Percentiles rank a stretch among this genome's conserved stretches.
Evolutionary conservation across 352 stramenopile species (phyloP).

Genomic region (Phytophthora europaea): DNA sequence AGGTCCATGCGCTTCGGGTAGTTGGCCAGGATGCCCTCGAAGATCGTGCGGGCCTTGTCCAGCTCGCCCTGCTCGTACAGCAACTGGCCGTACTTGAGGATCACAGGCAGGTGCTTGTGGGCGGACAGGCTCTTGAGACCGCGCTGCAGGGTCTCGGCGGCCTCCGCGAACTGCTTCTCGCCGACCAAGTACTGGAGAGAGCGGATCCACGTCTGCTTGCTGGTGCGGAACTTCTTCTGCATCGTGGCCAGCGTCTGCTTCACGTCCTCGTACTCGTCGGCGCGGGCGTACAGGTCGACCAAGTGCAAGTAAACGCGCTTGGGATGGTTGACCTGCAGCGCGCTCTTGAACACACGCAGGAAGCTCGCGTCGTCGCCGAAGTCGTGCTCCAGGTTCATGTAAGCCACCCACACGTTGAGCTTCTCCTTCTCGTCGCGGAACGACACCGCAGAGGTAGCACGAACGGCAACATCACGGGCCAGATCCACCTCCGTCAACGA

Average conservation of each 20-base stretch:
- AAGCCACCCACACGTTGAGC: conserved; percentile 97
- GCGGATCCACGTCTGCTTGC: conserved; percentile 91
- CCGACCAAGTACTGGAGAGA: conserved; percentile 90
- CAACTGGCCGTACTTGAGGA: conserved; percentile 97
- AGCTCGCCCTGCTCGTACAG: conserved; percentile 95
- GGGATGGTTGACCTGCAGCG: conserved; percentile 94
- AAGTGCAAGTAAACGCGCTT: conserved; percentile 97
- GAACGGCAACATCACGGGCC: conserved; percentile 93
- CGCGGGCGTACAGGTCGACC: conserved; percentile 92
- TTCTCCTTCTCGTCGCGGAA: conserved; percentile 97
- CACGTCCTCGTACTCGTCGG: conserved; percentile 73
- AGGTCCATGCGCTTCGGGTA: conserved; percentile 97
- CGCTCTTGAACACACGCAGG: conserved; percentile 92
- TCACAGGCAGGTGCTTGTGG: conserved; percentile 96
- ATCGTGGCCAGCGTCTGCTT: conserved; percentile 85
- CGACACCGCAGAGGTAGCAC: conserved; percentile 95
- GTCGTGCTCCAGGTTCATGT: conserved; percentile 97
- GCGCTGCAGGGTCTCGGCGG: conserved; percentile 92
- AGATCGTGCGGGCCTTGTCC: conserved; percentile 96
- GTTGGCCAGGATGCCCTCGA: conserved; percentile 95
- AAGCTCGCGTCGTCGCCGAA: conserved; percentile 95
- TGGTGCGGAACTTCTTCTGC: conserved; percentile 94
- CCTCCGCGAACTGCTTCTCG: conserved; percentile 72
- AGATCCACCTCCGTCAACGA: conserved; percentile 95
- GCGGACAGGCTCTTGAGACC: conserved; percentile 92